These are phyloP conservation scores for Liriodendron chinense DNA, from an alignment of 164 flowering plant species.

Conservation along the genomic window DNA sequence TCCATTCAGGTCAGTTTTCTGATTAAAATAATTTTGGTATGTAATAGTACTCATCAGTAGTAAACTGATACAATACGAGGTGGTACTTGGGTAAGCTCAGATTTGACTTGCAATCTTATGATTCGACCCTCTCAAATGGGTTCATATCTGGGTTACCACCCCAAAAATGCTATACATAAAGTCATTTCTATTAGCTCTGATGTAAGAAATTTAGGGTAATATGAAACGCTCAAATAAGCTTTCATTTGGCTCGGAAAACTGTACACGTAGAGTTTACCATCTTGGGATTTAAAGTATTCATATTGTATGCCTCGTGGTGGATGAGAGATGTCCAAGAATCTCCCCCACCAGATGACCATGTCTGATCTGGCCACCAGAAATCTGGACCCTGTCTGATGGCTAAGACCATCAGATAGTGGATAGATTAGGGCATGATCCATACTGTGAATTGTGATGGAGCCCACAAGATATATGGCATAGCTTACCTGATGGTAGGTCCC, in stretches of 20 bases:
- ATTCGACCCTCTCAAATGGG: neutral
- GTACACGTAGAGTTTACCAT: neutral
- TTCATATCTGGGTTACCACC: too few relatives aligned
- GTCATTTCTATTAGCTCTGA: too few relatives aligned
- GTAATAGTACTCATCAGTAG: neutral
- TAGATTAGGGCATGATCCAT: neutral
- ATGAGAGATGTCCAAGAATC: neutral
- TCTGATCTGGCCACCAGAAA: neutral
- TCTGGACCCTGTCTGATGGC: neutral
- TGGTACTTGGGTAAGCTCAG: neutral
- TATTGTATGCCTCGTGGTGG: neutral
- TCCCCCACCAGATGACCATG: neutral
- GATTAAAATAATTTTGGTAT: too few relatives aligned
- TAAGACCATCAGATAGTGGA: neutral
- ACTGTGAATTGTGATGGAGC: neutral
- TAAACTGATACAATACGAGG: neutral
- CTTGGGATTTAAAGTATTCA: neutral
- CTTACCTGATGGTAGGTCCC: neutral
- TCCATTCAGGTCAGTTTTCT: constrained; percentile 79
- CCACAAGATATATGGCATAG: neutral
- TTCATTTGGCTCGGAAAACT: neutral
- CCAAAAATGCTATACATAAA: too few relatives aligned
- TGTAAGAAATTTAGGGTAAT: too few relatives aligned
- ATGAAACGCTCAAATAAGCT: too few relatives aligned
- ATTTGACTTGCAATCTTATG: neutral